phyloP scores from a whole-genome alignment of 2,329 filamentous ascomycete genomes.

The Penicillium thymicola region DNA sequence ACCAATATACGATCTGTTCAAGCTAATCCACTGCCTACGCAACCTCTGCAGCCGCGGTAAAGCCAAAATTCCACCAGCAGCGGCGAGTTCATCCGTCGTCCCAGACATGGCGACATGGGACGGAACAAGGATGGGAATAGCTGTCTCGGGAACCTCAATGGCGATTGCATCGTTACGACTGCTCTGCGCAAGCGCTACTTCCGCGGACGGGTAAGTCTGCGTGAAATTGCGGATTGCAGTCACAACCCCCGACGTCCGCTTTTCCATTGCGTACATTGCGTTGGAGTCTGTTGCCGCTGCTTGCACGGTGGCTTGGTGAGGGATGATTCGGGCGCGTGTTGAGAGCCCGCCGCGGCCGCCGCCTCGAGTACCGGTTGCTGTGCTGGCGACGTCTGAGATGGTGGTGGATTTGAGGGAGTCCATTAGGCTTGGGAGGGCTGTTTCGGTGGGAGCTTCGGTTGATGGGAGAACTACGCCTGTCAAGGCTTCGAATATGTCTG shows the following conservation, averaged over 20 bases:
- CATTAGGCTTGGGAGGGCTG: conserved; percentile 19
- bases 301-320: conserved; percentile 45
- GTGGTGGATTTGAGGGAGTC: conserved; percentile 19
- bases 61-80: conserved; percentile 40
- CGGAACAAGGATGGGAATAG: conserved; percentile 36
- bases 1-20: conserved; percentile 42
- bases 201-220: conserved; percentile 37
- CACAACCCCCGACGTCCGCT: conserved; percentile 42
- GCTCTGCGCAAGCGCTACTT: conserved; percentile 34
- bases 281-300: conserved; percentile 39
- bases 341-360: conserved; percentile 14
- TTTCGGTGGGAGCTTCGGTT: conserved; percentile 5
- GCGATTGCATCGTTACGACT: conserved; percentile 29
- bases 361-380: conserved; percentile 20
- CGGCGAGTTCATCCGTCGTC: conserved; percentile 43
- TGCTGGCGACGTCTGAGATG: conserved; percentile 30
- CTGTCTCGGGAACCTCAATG: conserved; percentile 34
- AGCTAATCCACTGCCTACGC: conserved; percentile 46
- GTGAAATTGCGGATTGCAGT: conserved; percentile 42
- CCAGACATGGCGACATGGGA: conserved; percentile 35
- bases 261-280: conserved; percentile 45
- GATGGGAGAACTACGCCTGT: conserved; percentile 39
- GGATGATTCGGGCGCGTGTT: conserved; percentile 32
- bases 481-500: conserved; percentile 60
- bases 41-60: conserved; percentile 44